Evolutionary conservation across 2,329 filamentous ascomycete species (phyloP), one percentile per base, ranked within the genome.

Genomic region (Penicillium crustosum): DNA sequence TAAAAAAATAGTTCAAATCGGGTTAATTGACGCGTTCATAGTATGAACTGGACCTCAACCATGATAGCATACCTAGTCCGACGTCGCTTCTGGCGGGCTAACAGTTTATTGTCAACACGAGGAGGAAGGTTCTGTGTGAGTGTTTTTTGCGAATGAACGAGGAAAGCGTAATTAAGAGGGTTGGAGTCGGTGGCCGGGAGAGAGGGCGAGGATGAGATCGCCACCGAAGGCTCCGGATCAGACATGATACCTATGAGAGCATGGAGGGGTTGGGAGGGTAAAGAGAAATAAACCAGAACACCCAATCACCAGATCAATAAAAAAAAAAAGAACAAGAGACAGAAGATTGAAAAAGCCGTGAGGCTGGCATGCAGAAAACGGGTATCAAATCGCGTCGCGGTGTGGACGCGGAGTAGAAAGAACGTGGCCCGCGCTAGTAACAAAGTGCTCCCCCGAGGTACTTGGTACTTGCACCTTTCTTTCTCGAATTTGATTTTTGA

Each of bases 21-120:
- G 61, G n/a, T 53, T 51, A 60, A 53, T 66, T 56, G 50, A 62
- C 61, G 61, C 61, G 64, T 66, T 41, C 49, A 48, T 52, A 53
- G 60, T 49, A 60, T n/a, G 35, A 31, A 36, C 13, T 17, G 4
- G 36, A 19, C n/a, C 10, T 5, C 35, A 42, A 35, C 29, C 23
- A 48, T 36, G 38, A 23, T 29, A 58, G 71, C 74, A 56, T 78
- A 86, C 85, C 84, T 87, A 35, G 85, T 87, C 57, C 85, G 79
- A 65, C 83, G 79, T 45, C 85, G 79, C 70, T 84, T 86, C 69
- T 87, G 85, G 48, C 85, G 81, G 45, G 80, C 82, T 52, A 85
- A 76, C 59, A 82, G 75, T 64, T 84, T 85, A 68, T 86, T 84
- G 68, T 86, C 83, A 47, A 85, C 78, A 57, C 81, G 80, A 27